A percentile compares a stretch with the other conserved stretches of the same genome.
These are phyloP conservation scores for Xylaria digitata DNA, from an alignment of 2,329 filamentous ascomycete genomes.

Conservation along the genomic window DNA sequence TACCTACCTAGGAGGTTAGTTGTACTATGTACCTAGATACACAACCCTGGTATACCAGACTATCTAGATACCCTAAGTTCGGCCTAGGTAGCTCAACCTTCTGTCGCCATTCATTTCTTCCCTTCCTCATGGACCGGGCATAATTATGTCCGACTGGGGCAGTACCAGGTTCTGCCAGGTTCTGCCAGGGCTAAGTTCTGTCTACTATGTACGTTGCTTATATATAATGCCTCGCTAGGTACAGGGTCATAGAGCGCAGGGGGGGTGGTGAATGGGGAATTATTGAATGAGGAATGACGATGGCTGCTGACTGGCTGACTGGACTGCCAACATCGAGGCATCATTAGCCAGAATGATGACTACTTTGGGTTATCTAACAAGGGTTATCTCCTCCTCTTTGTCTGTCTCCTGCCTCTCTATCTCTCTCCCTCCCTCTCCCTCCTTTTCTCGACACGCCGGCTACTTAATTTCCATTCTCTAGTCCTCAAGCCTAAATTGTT, in stretches of 20 bases:
- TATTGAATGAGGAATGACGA: not conserved
- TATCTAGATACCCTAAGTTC: too few species aligned
- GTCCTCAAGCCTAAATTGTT: not conserved
- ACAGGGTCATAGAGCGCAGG: not conserved
- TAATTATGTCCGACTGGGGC: too few species aligned
- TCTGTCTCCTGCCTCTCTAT: not conserved
- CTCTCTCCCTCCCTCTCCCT: not conserved
- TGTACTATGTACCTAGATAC: too few species aligned
- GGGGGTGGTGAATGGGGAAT: too few species aligned
- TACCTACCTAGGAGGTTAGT: too few species aligned
- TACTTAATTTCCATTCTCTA: not conserved
- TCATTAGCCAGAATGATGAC: not conserved
- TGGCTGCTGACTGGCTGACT: not conserved
- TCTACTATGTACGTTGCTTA: too few species aligned
- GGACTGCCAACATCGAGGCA: too few species aligned
- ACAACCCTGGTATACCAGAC: too few species aligned
- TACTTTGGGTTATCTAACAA: not conserved
- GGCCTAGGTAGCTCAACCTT: not conserved
- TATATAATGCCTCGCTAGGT: not conserved
- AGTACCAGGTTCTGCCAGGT: too few species aligned
- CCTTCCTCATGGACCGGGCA: not conserved
- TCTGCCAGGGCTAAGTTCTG: too few species aligned
- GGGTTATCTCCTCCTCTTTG: not conserved
- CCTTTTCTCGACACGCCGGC: too few species aligned
- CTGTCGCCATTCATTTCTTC: not conserved